These are phyloP conservation scores for Mycena crocata DNA, from an alignment of 768 basidiomycete genomes.

Conservation along the genomic window DNA sequence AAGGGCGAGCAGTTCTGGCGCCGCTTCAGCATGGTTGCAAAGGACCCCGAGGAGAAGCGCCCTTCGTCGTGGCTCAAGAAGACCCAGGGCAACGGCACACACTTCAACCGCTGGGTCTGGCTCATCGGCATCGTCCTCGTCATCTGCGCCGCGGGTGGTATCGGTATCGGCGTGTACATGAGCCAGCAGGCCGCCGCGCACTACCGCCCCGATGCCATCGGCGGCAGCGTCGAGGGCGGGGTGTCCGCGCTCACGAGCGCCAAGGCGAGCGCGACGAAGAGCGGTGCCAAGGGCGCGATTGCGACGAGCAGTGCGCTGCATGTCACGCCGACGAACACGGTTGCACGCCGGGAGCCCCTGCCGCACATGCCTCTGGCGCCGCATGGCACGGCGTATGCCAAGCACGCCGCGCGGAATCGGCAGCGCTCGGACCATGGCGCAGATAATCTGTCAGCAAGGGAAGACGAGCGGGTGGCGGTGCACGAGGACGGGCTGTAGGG, in stretches of 20 bases:
- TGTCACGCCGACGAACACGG: slow-evolving; percentile 73
- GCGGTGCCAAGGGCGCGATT: slow-evolving; percentile 34
- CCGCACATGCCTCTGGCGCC: no score
- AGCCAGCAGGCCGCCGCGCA: slow-evolving; percentile 63
- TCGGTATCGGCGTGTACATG: slow-evolving; percentile 70
- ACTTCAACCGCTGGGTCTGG: slow-evolving; percentile 78
- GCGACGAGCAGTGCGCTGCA: slow-evolving; percentile 47
- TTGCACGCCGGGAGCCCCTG: slow-evolving; percentile 43
- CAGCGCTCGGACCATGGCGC: slow-evolving; percentile 4
- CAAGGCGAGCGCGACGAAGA: slow-evolving; percentile 31
- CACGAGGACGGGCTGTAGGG: slow-evolving; percentile 7
- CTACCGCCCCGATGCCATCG: slow-evolving; percentile 69
- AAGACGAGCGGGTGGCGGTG: no score
- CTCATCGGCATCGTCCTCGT: slow-evolving; percentile 70
- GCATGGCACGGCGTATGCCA: not conserved
- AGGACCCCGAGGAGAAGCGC: slow-evolving; percentile 60
- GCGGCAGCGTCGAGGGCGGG: slow-evolving; percentile 67
- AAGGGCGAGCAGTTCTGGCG: slow-evolving; percentile 90
- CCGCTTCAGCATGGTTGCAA: slow-evolving; percentile 86
- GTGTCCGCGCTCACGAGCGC: slow-evolving; percentile 29
- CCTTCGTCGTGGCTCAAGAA: slow-evolving; percentile 70
- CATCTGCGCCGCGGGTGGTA: slow-evolving; percentile 62
- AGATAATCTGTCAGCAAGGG: no score
- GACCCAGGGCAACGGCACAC: slow-evolving; percentile 63
- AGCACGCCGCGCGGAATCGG: slow-evolving; percentile 23